Evolutionary conservation across 2,329 filamentous ascomycete genomes (phyloP).

Genomic region (Aspergillus eucalypticola): DNA sequence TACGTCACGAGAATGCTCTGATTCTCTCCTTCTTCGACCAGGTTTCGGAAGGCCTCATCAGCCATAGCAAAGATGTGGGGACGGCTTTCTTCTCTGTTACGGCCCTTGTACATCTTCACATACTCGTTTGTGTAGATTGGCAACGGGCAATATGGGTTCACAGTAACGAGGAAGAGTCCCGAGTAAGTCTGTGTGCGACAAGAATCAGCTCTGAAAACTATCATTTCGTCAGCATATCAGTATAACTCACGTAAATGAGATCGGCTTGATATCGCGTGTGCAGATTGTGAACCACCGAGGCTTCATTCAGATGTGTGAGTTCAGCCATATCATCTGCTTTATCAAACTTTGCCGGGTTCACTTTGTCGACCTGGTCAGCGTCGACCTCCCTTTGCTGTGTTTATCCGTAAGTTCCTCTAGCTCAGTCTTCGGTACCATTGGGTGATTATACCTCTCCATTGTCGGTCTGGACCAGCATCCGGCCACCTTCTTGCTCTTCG

Average conservation of each 20-base stretch:
- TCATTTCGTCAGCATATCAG: no score
- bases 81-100: conserved; percentile 87
- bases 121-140: conserved; percentile 97
- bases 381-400: conserved; percentile 80
- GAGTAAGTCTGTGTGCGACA: conserved; percentile 73
- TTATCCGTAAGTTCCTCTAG: conserved; percentile 22
- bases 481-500: conserved; percentile 70
- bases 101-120: conserved; percentile 95
- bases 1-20: conserved; percentile 94
- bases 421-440: no score
- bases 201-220: neutral
- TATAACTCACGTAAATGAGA: conserved; percentile 72
- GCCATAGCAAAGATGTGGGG: conserved; percentile 98
- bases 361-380: conserved; percentile 88
- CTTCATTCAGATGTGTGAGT: conserved; percentile 94
- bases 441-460: conserved; percentile 69
- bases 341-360: conserved; percentile 99
- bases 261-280: conserved; percentile 94
- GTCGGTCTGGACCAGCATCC: conserved; percentile 85
- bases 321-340: conserved; percentile 99
- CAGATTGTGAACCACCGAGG: conserved; percentile 95
- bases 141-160: conserved; percentile 92
- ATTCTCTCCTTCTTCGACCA: conserved; percentile 92
- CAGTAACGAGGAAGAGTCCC: conserved; percentile 90
- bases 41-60: conserved; percentile 90